Evolutionary conservation across 306 rosid genomes (phyloP).

Genomic region (Prunus padus): DNA sequence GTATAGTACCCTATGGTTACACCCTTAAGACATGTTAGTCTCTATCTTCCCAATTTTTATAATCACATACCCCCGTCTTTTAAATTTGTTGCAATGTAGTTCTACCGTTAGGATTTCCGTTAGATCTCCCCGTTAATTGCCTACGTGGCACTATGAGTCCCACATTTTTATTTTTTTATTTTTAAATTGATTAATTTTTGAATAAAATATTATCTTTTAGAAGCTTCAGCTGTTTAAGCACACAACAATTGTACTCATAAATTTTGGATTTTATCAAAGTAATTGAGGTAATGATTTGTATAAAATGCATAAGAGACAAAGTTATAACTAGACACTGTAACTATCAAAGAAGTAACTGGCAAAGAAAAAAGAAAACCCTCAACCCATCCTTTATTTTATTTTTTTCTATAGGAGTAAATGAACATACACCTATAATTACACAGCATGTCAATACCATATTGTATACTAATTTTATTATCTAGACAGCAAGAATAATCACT

Average conservation of each 20-base stretch:
- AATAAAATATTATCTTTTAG: no score
- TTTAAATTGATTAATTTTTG: no score
- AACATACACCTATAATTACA: background rate
- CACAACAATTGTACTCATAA: background rate
- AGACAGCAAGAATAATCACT: conserved; percentile 1
- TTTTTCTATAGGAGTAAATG: background rate
- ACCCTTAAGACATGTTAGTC: no score
- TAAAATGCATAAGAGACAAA: background rate
- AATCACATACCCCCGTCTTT: no score
- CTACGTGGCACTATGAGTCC: no score
- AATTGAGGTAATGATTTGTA: background rate
- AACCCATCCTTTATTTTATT: background rate
- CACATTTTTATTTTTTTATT: no score
- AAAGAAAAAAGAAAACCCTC: background rate
- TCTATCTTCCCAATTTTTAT: no score
- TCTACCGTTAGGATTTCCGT: no score
- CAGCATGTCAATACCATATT: background rate
- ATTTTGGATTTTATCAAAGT: background rate
- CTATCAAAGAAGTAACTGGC: background rate
- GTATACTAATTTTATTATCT: background rate
- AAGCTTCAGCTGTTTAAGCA: conserved; percentile 1
- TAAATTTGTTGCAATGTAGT: no score
- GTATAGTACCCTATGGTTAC: no score
- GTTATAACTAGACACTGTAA: background rate
- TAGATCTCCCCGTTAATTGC: no score